These are phyloP conservation scores for Tilletia walkeri DNA, from an alignment of 1,284 basidiomycete genomes.

Conservation along the genomic window DNA sequence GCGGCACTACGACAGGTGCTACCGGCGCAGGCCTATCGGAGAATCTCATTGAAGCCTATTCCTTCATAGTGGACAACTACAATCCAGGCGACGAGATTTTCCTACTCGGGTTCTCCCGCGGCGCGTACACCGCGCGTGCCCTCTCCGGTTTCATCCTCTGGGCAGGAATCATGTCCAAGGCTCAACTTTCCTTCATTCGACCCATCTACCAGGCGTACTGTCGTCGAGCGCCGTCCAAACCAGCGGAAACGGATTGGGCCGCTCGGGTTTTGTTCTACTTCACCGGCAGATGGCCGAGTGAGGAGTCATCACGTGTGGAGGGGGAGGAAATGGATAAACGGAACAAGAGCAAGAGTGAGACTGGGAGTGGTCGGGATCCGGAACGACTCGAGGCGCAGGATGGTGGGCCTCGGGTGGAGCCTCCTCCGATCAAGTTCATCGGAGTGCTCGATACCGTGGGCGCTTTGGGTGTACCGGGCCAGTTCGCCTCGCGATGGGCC, in stretches of 20 bases:
- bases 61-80: slow-evolving; percentile 19
- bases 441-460: not conserved
- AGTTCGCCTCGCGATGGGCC: too few species aligned
- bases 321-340: slow-evolving; percentile 6
- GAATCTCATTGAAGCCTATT: slow-evolving; percentile 17
- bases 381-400: slow-evolving; percentile 5
- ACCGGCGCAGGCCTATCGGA: slow-evolving; percentile 13
- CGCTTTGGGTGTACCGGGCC: too few species aligned
- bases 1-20: not conserved
- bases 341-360: not conserved
- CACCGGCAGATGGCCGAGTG: slow-evolving; percentile 16
- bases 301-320: not conserved
- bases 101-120: slow-evolving; percentile 19
- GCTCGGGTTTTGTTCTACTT: not conserved
- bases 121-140: slow-evolving; percentile 10
- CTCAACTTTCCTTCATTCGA: slow-evolving; percentile 3
- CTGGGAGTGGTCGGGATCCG: not conserved
- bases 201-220: slow-evolving; percentile 17
- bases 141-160: slow-evolving; percentile 64
- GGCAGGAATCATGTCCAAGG: slow-evolving; percentile 20
- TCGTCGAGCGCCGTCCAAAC: slow-evolving; percentile 14
- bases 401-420: not conserved
- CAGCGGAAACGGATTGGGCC: not conserved
- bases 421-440: not conserved
- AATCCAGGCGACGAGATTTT: slow-evolving; percentile 16